Percentiles rank a stretch among this genome's conserved stretches.
Evolutionary conservation across 1,284 basidiomycete genomes (phyloP).

Genomic region (Fomitopsis pinicola): DNA sequence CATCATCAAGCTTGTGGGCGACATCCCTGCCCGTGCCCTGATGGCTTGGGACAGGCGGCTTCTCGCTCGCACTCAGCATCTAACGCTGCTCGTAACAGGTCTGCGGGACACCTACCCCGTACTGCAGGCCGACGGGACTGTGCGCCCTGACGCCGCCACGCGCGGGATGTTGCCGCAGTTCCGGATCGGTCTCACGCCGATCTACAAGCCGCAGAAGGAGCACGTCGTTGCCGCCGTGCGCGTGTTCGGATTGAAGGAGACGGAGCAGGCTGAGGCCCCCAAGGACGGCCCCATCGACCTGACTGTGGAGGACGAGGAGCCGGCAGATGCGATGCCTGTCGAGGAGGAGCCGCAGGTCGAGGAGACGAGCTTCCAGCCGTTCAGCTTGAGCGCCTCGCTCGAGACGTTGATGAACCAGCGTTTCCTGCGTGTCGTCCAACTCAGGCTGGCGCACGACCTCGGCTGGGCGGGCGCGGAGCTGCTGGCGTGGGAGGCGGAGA

Average conservation of each 20-base stretch:
- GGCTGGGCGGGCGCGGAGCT: conserved; percentile 64
- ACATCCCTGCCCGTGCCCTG: conserved; percentile 48
- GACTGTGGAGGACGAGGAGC: no score
- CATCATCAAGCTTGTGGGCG: conserved; percentile 41
- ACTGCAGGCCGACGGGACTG: conserved; percentile 36
- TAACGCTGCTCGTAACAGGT: conserved; percentile 57
- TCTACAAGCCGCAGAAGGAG: conserved; percentile 51
- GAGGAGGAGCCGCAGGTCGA: conserved; percentile 18
- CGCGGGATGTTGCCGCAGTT: conserved; percentile 37
- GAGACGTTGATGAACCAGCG: conserved; percentile 52
- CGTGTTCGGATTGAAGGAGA: conserved; percentile 42
- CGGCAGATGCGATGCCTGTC: conserved; percentile 1
- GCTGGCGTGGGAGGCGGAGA: conserved; percentile 43
- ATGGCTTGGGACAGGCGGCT: conserved; percentile 63
- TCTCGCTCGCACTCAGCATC: conserved; percentile 43
- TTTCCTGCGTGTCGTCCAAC: conserved; percentile 46
- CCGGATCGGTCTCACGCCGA: conserved; percentile 48
- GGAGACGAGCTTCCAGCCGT: conserved; percentile 38
- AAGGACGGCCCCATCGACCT: conserved; percentile 14
- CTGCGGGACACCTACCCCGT: conserved; percentile 48
- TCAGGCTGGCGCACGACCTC: conserved; percentile 44
- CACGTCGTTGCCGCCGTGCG: conserved; percentile 42
- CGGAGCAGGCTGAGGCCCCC: conserved; percentile 29
- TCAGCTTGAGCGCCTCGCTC: conserved; percentile 56
- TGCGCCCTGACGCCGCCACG: conserved; percentile 27